These are phyloP conservation scores for Spencermartinsiella europaea DNA, from an alignment of 805 yeast species.

Conservation along the genomic window DNA sequence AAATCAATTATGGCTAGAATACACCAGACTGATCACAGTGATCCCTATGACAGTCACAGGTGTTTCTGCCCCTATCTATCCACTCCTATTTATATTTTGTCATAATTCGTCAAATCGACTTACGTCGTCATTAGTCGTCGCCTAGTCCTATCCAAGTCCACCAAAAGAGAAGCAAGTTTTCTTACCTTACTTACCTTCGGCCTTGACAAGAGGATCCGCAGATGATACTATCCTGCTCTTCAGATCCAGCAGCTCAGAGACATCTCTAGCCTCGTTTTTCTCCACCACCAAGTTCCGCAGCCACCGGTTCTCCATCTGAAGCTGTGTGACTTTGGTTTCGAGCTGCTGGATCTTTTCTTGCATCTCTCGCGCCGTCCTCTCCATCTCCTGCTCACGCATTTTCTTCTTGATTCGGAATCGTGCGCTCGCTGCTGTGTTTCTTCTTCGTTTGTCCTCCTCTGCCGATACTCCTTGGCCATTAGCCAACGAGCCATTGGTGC, in stretches of 20 bases:
- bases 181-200: neutral
- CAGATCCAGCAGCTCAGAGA: conserved; percentile 23
- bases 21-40: too few relatives aligned
- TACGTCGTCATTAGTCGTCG: neutral
- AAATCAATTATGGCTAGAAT: too few relatives aligned
- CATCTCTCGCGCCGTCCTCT: conserved; percentile 65
- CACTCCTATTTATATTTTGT: too few relatives aligned
- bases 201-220: neutral
- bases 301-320: conserved; percentile 90
- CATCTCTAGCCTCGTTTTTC: conserved; percentile 43
- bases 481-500: neutral
- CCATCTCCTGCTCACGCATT: conserved; percentile 87
- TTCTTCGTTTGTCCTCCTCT: conserved; percentile 68
- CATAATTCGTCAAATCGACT: too few relatives aligned
- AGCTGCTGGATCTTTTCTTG: conserved; percentile 59
- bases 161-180: too few relatives aligned
- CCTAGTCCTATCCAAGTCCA: neutral
- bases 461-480: conserved; percentile 22
- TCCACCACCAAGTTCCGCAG: conserved; percentile 79
- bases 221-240: conserved; percentile 18
- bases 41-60: too few relatives aligned
- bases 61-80: too few relatives aligned
- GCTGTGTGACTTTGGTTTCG: conserved; percentile 70
- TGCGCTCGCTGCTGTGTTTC: conserved; percentile 93
- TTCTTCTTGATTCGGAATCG: conserved; percentile 90